Evolutionary conservation across 345 rosid species (phyloP), one percentile per base, ranked within the genome.

Genomic region (Brassica carinata): DNA sequence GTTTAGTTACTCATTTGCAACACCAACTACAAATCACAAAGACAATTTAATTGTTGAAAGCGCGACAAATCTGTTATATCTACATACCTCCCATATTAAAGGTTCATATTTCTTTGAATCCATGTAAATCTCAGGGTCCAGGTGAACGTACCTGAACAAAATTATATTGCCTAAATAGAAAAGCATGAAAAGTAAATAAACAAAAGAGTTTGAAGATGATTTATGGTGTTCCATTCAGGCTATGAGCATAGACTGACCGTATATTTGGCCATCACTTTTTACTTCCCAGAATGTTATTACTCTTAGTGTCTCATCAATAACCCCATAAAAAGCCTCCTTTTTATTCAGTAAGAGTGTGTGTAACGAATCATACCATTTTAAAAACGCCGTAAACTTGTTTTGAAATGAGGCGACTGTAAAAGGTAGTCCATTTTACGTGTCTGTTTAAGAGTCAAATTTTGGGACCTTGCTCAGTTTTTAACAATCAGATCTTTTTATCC

Each of bases 221-320:
- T 59, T 9, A 57, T 17, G 0, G 0, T 34, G 34, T 40, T 63
- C 3, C 7, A 69, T 59, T 10, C 27, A 45, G 69, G 64, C 33
- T 14, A 74, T 59, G 64, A 45, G 8, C 18, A 31, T 63, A 80
- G 89, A 78, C 91, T 75, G 0, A 90, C 96, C 96, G 5, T 73
- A 84, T 38, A 94, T 11, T 1, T 77, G 79, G 81, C 87, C 86
- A 72, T 92, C 89, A 53, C 55, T 18, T 76, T 87, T 90, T 27
- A 96, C 89, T 77, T 90, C 93, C 9, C 96, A 88, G 86, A 94
- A 87, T 67, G 96, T 87, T 40, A 94, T 67, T 53, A 89, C 45
- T 15, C 94, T 91, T 71, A 92, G 92, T 0, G 96, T 92, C 84
- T 94, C 98, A 74, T 94, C 96, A 71, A 94, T 85, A 67, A 94